phyloP scores from a whole-genome alignment of 148 eudicot genomes.

The Pouteria glomerata region DNA sequence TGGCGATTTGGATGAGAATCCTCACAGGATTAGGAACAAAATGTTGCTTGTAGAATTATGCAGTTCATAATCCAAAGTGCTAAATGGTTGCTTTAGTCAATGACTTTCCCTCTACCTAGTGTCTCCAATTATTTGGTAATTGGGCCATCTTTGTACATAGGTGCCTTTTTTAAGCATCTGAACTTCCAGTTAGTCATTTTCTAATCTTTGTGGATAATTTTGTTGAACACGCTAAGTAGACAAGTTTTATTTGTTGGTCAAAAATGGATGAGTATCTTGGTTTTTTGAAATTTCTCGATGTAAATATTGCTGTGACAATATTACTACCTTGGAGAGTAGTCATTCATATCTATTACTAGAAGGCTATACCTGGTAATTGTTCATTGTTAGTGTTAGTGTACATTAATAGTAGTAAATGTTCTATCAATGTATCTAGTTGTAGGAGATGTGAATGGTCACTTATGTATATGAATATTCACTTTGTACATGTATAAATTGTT shows the following conservation, averaged over 20 bases:
- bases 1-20: background rate
- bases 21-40: background rate
- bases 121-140: slow-evolving; percentile 1
- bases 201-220: background rate
- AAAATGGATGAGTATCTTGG: background rate
- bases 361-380: background rate
- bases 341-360: background rate
- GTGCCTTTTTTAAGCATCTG: background rate
- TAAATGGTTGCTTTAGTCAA: background rate
- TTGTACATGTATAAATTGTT: no score
- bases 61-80: background rate
- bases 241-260: background rate
- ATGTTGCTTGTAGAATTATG: background rate
- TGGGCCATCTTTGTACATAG: background rate
- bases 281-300: background rate
- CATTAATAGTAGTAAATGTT: no score
- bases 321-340: background rate
- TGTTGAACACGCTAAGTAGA: background rate
- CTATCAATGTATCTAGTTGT: no score
- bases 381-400: no score
- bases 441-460: no score
- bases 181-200: background rate
- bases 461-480: no score
- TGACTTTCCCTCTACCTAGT: background rate
- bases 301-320: background rate